A percentile compares a stretch with the other conserved stretches of the same genome.
Evolutionary conservation across 257 asterid genomes (phyloP).

Genomic region (Cinchona pubescens): DNA sequence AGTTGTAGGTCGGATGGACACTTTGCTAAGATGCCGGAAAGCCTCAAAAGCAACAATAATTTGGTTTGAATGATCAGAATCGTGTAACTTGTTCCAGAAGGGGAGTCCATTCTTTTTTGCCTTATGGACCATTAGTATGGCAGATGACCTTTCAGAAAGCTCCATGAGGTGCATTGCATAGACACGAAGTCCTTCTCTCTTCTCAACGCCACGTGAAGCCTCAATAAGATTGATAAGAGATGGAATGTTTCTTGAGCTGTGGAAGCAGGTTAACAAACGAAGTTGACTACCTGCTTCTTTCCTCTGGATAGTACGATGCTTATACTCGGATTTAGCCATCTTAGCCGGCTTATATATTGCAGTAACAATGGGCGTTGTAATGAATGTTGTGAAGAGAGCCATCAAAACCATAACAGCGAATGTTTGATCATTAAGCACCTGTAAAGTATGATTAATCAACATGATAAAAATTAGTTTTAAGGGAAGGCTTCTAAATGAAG

Average conservation of each 20-base stretch:
- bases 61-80: conserved; percentile 31
- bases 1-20: conserved; percentile 48
- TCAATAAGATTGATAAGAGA: conserved; percentile 54
- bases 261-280: conserved; percentile 50
- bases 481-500: not conserved
- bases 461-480: not conserved
- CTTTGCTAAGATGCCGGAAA: conserved; percentile 44
- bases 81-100: conserved; percentile 37
- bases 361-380: conserved; percentile 47
- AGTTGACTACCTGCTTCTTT: conserved; percentile 34
- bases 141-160: conserved; percentile 54
- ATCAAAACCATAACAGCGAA: conserved; percentile 58
- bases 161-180: conserved; percentile 67
- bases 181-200: conserved; percentile 45
- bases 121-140: conserved; percentile 58
- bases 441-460: conserved; percentile 2
- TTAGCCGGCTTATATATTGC: conserved; percentile 52
- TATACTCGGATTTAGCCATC: conserved; percentile 32
- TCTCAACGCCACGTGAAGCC: conserved; percentile 47
- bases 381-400: conserved; percentile 63
- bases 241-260: conserved; percentile 42
- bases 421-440: conserved; percentile 63
- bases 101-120: conserved; percentile 54
- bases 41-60: conserved; percentile 54
- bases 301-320: conserved; percentile 41